Evolutionary conservation across 2,329 filamentous ascomycete genomes (phyloP).

Genomic region (Aspergillus fumigatus): DNA sequence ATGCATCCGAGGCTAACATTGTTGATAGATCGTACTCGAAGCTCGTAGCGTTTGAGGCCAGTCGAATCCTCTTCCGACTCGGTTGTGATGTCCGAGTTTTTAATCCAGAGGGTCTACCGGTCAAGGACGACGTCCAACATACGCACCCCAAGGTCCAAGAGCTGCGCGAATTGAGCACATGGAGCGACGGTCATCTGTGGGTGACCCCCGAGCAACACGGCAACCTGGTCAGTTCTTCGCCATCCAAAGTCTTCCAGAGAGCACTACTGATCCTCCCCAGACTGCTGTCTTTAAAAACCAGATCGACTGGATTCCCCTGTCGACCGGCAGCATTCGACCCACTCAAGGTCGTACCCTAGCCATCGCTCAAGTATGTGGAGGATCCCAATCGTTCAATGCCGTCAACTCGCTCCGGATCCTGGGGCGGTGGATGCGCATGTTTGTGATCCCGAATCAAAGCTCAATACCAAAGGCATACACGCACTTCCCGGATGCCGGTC

Average conservation of each 20-base stretch:
- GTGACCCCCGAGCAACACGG: conserved; percentile 64
- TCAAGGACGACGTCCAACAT: conserved; percentile 60
- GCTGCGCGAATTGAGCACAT: conserved; percentile 55
- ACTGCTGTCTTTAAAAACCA: conserved; percentile 66
- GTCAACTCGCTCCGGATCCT: conserved; percentile 63
- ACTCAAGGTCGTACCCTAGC: conserved; percentile 63
- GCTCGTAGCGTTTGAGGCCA: conserved; percentile 57
- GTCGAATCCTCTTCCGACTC: conserved; percentile 58
- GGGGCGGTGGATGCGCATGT: conserved; percentile 68
- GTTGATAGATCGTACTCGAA: conserved; percentile 57
- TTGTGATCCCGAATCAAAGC: conserved; percentile 62
- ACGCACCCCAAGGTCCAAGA: conserved; percentile 59
- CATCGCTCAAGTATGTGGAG: conserved; percentile 60
- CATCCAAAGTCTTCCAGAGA: not conserved
- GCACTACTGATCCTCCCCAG: conserved; percentile 21
- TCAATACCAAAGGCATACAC: conserved; percentile 61
- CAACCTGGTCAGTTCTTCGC: conserved; percentile 46
- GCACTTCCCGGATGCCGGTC: conserved; percentile 50
- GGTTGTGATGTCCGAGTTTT: conserved; percentile 64
- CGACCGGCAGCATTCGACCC: conserved; percentile 57
- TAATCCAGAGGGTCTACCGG: conserved; percentile 54
- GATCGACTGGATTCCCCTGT: conserved; percentile 66
- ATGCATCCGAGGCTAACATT: conserved; percentile 29
- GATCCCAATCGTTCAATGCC: conserved; percentile 63
- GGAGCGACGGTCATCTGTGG: conserved; percentile 66